A percentile compares a stretch with the other conserved stretches of the same genome.
Conservation (phyloP, 805 yeast species). For the Ogataea siamensis region DNA sequence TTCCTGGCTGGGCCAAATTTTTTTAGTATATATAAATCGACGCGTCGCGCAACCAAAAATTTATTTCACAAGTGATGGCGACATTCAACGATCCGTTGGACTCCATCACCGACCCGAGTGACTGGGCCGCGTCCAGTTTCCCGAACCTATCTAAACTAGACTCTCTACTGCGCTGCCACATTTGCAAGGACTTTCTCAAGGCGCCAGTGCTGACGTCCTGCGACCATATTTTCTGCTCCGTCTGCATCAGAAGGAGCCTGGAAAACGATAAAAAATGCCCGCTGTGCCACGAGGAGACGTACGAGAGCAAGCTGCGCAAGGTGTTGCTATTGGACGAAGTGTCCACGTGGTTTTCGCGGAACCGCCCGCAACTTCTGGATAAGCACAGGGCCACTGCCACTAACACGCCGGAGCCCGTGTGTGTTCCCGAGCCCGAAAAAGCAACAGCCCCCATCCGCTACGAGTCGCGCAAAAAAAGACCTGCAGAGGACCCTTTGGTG, state of each 20-base stretch:
- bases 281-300: conserved; percentile 65
- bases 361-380: conserved; percentile 42
- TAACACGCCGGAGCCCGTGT: conserved; percentile 9
- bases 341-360: conserved; percentile 46
- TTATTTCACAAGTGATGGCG: conserved; percentile 12
- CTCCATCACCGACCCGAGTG: conserved; percentile 63
- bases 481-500: conserved; percentile 36
- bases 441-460: conserved; percentile 17
- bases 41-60: conserved; percentile 16
- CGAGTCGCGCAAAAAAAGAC: conserved; percentile 20
- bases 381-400: conserved; percentile 14
- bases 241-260: conserved; percentile 74
- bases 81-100: conserved; percentile 23
- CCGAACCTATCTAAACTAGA: conserved; percentile 65
- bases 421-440: conserved; percentile 25
- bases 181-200: conserved; percentile 77
- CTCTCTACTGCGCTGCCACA: conserved; percentile 73
- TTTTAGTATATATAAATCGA: conserved; percentile 7
- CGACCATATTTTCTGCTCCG: conserved; percentile 86
- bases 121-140: conserved; percentile 55
- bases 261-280: conserved; percentile 68
- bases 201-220: conserved; percentile 86
- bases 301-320: conserved; percentile 66
- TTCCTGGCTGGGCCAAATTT: conserved; percentile 10
- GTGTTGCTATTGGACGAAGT: conserved; percentile 73